These are phyloP conservation scores for Phytophthora pistaciae DNA, from an alignment of 352 stramenopile genomes.

Conservation along the genomic window DNA sequence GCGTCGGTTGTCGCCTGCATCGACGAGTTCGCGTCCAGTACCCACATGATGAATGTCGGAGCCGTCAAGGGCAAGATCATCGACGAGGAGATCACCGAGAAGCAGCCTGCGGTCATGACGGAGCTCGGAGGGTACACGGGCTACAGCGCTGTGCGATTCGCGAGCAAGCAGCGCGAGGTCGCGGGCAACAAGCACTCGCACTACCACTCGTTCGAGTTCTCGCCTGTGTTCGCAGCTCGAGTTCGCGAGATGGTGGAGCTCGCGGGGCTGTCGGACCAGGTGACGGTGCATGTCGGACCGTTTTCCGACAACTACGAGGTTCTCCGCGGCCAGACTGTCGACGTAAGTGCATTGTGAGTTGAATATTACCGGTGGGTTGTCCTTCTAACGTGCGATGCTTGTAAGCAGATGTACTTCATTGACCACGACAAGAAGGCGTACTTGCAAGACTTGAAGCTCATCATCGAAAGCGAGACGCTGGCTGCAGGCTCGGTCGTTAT, in stretches of 20 bases:
- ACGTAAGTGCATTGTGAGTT: neutral
- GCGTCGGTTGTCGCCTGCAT: neutral
- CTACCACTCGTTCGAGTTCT: neutral
- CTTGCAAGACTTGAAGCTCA: neutral
- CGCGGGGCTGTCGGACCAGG: neutral
- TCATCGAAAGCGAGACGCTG: neutral
- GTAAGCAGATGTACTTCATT: neutral
- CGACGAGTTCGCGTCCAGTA: conserved; percentile 19
- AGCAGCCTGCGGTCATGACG: conserved; percentile 43
- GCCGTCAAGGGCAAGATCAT: conserved; percentile 45
- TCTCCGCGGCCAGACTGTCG: neutral
- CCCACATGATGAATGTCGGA: conserved; percentile 61
- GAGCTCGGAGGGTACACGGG: conserved; percentile 57
- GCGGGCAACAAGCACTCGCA: conserved; percentile 1
- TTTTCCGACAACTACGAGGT: neutral
- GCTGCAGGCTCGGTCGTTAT: neutral
- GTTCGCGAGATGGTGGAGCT: neutral
- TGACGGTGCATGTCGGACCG: neutral
- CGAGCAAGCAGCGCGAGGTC: conserved; percentile 48
- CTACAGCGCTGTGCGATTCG: conserved; percentile 62
- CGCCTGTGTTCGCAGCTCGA: neutral
- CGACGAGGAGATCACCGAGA: conserved; percentile 46
- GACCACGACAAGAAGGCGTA: neutral
- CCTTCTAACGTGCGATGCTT: neutral
- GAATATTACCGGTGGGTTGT: neutral